Conservation (phyloP, 2,329 filamentous ascomycete genomes). For the Alternaria sp. region DNA sequence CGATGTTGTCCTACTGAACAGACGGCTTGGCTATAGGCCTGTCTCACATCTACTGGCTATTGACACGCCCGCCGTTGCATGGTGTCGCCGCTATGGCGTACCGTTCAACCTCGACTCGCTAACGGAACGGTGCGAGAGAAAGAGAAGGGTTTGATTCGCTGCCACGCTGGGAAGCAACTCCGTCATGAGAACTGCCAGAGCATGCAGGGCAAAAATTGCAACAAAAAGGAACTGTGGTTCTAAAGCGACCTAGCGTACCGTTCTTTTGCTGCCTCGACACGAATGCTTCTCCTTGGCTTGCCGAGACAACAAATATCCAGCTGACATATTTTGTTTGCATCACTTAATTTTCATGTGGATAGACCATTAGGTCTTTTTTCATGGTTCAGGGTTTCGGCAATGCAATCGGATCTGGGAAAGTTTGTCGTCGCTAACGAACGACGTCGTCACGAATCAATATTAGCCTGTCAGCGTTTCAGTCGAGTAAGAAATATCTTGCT, state of each 20-base stretch:
- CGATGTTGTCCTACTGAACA: neutral
- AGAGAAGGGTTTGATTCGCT: constrained; percentile 2
- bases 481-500: constrained; percentile 2
- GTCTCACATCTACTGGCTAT: neutral
- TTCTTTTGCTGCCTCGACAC: neutral
- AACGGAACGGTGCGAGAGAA: constrained; percentile 12
- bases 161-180: constrained; percentile 3
- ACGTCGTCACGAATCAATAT: neutral
- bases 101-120: constrained; percentile 3
- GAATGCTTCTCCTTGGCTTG: neutral
- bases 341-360: neutral
- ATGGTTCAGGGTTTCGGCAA: constrained; percentile 5
- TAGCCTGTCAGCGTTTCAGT: constrained; percentile 3
- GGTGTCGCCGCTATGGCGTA: constrained; percentile 7
- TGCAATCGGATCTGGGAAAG: neutral
- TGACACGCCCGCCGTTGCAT: constrained; percentile 2
- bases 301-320: neutral
- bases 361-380: neutral
- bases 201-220: constrained; percentile 5
- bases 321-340: neutral
- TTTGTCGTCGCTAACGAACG: neutral
- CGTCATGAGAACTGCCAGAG: constrained; percentile 4
- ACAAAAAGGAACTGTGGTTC: neutral
- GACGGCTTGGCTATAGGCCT: neutral
- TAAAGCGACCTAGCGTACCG: neutral